A percentile compares a stretch with the other conserved stretches of the same genome.
Evolutionary conservation across 176 grass and related monocot species (phyloP).

Genomic region (Pontederia crassipes): DNA sequence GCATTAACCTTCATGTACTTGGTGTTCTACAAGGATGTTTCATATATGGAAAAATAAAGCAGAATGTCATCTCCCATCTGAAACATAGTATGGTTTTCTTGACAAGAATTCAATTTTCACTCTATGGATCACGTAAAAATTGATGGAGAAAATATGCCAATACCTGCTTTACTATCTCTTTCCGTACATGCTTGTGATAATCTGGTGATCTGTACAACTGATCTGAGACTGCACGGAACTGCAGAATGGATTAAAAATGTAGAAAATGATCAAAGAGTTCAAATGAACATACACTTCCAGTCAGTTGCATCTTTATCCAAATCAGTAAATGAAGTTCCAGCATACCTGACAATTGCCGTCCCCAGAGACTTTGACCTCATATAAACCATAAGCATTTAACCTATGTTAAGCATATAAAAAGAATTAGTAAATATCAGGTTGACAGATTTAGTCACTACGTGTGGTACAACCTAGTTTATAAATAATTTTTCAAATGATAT

Average conservation of each 20-base stretch:
- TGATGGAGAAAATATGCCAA: background rate
- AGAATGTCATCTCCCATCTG: background rate
- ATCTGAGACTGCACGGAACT: conserved; percentile 97
- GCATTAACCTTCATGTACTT: conserved; percentile 1
- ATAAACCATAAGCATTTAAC: conserved; percentile 78
- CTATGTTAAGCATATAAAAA: conserved; percentile 31
- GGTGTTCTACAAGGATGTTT: background rate
- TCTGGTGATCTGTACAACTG: conserved; percentile 81
- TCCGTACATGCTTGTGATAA: conserved; percentile 88
- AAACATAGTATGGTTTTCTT: background rate
- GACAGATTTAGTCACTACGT: conserved; percentile 8
- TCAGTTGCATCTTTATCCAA: background rate
- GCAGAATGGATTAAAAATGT: conserved; percentile 17
- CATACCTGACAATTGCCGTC: conserved; percentile 97
- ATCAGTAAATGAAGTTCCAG: background rate
- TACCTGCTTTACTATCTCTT: conserved; percentile 98
- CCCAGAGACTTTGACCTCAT: conserved; percentile 78
- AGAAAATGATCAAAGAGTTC: conserved; percentile 11
- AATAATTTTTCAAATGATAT: background rate
- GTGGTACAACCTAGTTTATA: too few species aligned
- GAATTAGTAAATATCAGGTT: conserved; percentile 9
- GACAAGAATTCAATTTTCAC: background rate
- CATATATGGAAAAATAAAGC: background rate
- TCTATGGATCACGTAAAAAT: background rate
- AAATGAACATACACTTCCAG: background rate